A percentile compares a stretch with the other conserved stretches of the same genome.
phyloP scores from a whole-genome alignment of 805 yeast genomes.

The Cephaloascus albidus region DNA sequence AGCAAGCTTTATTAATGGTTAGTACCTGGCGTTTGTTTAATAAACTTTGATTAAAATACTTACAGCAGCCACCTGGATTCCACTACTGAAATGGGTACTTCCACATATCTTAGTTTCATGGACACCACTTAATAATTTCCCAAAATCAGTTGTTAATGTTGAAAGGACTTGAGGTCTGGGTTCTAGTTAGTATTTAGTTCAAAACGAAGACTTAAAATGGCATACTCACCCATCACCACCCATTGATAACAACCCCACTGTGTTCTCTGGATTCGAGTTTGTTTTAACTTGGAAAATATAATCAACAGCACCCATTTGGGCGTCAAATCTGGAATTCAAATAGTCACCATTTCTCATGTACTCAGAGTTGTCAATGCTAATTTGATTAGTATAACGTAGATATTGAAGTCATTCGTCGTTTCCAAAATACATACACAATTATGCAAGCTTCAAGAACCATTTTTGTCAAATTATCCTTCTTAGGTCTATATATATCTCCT shows the following conservation, averaged over 20 bases:
- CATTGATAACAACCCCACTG: conserved; percentile 84
- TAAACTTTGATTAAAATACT: too few species aligned
- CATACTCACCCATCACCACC: conserved; percentile 48
- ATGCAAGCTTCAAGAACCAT: conserved; percentile 97
- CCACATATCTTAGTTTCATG: conserved; percentile 75
- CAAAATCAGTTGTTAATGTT: conserved; percentile 80
- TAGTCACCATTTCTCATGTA: conserved; percentile 94
- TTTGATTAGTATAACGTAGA: background rate
- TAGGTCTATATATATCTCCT: too few species aligned
- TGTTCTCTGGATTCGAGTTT: conserved; percentile 84
- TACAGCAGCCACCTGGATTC: conserved; percentile 80
- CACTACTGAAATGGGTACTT: conserved; percentile 57
- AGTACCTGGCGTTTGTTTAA: too few species aligned
- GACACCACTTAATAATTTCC: conserved; percentile 74
- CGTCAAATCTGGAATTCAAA: conserved; percentile 79
- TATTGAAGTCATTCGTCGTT: background rate
- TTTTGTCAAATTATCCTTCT: too few species aligned
- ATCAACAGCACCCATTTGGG: conserved; percentile 86
- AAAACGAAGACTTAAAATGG: background rate
- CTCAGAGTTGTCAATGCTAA: conserved; percentile 82
- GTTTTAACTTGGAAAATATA: conserved; percentile 79
- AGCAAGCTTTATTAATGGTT: conserved; percentile 40
- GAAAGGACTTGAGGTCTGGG: conserved; percentile 76
- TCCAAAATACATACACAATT: conserved; percentile 44
- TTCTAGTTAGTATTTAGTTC: background rate